These are phyloP conservation scores for Rhizophagus clarus DNA, from an alignment of 192 early-diverging fungal genomes.

Conservation along the genomic window DNA sequence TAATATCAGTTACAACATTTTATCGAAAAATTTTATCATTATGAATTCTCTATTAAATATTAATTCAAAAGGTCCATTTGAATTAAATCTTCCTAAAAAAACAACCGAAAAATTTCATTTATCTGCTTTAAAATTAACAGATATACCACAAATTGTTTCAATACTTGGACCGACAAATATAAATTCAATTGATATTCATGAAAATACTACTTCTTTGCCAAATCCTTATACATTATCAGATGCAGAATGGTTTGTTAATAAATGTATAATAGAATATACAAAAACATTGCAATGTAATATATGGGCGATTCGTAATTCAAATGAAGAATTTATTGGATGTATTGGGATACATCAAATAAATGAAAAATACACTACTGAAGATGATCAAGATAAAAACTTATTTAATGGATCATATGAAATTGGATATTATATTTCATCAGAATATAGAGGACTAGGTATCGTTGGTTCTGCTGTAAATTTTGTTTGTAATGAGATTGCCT, in stretches of 20 bases:
- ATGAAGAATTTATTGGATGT: slow-evolving; percentile 7
- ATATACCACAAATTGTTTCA: neutral
- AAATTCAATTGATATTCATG: slow-evolving; percentile 8
- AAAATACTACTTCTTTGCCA: neutral
- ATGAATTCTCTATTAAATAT: neutral
- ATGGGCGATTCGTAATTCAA: slow-evolving; percentile 1
- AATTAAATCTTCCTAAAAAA: neutral
- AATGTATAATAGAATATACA: neutral
- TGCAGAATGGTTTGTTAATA: neutral
- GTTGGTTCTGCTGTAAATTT: neutral
- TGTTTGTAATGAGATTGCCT: slow-evolving; percentile 16
- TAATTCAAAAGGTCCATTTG: neutral
- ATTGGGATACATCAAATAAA: neutral
- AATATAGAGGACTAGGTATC: neutral
- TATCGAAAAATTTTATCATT: neutral
- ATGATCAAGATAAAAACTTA: neutral
- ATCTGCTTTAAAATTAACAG: neutral
- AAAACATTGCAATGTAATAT: neutral
- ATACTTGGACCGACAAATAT: neutral
- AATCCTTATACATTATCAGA: neutral
- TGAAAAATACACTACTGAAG: neutral
- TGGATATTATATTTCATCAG: slow-evolving; percentile 5
- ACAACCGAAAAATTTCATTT: neutral
- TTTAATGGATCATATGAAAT: neutral
- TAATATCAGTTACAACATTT: too few species aligned